Evolutionary conservation across 2,329 filamentous ascomycete species (phyloP).

Genomic region (Aspergillus aculeatinus): DNA sequence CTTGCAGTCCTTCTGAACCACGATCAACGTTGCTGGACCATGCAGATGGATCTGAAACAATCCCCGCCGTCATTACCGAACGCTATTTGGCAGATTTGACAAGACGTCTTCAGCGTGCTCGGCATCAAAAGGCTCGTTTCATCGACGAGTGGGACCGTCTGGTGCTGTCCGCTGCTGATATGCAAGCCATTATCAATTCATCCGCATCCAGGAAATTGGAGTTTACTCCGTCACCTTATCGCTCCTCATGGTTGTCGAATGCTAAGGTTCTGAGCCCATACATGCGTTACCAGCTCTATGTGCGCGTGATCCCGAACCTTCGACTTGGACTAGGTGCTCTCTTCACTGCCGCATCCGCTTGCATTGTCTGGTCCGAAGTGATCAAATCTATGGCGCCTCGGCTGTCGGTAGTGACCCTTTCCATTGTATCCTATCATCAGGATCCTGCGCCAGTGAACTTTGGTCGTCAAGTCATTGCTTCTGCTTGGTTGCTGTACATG

Average conservation of each 20-base stretch:
- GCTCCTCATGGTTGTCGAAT: conserved; percentile 55
- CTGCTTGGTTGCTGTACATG: conserved; percentile 95
- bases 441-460: conserved; percentile 77
- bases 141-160: conserved; percentile 81
- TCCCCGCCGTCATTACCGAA: conserved; percentile 85
- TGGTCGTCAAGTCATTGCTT: conserved; percentile 78
- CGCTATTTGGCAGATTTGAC: conserved; percentile 90
- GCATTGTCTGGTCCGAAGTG: conserved; percentile 90
- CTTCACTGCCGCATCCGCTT: conserved; percentile 71
- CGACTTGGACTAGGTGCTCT: conserved; percentile 66
- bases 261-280: conserved; percentile 71
- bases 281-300: conserved; percentile 75
- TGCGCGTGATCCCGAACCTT: conserved; percentile 67
- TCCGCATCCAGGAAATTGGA: conserved; percentile 76
- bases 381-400: conserved; percentile 77
- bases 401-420: conserved; percentile 67
- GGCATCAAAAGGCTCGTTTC: conserved; percentile 80
- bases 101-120: conserved; percentile 74
- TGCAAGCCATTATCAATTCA: conserved; percentile 82
- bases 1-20: conserved; percentile 66
- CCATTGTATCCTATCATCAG: conserved; percentile 65
- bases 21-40: conserved; percentile 43
- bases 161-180: conserved; percentile 69
- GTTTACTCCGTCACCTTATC: conserved; percentile 62
- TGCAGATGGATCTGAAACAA: conserved; percentile 28